A percentile compares a stretch with the other conserved stretches of the same genome.
Conservation (phyloP, 2,329 filamentous ascomycete genomes). For the Pseudocercospora cruenta region DNA sequence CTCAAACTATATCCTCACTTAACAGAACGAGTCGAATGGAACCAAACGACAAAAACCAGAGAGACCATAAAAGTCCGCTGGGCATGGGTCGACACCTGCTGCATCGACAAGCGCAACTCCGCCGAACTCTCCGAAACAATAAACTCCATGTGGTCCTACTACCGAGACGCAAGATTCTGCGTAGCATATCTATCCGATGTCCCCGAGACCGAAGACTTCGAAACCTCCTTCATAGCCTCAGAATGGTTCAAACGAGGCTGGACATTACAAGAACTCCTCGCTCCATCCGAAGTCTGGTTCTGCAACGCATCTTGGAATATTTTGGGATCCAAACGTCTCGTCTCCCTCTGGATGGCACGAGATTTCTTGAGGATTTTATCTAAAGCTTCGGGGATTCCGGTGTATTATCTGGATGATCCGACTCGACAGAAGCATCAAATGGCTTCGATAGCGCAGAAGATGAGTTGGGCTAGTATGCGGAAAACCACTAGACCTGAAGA, state of each 20-base stretch:
- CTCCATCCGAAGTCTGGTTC: constrained; percentile 18
- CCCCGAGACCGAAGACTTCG: background rate
- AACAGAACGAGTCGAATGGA: constrained; percentile 1
- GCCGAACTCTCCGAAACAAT: constrained; percentile 8
- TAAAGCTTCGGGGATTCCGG: background rate
- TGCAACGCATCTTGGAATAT: constrained; percentile 10
- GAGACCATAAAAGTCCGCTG: background rate
- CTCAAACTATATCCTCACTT: background rate
- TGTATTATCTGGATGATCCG: background rate
- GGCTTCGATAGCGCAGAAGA: constrained; percentile 8
- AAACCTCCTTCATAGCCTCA: background rate
- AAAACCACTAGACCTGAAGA: constrained; percentile 41
- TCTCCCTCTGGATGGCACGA: constrained; percentile 2
- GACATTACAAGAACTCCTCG: constrained; percentile 24
- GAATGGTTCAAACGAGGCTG: constrained; percentile 17
- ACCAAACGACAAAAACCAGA: background rate
- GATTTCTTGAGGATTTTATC: background rate
- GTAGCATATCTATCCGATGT: constrained; percentile 6
- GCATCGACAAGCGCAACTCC: constrained; percentile 7
- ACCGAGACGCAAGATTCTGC: constrained; percentile 7
- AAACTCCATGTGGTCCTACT: constrained; percentile 5
- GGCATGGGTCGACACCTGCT: constrained; percentile 12
- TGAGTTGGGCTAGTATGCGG: constrained; percentile 20
- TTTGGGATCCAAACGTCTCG: constrained; percentile 5
- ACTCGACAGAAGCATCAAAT: background rate